Evolutionary conservation across 257 asterid species (phyloP), one percentile per base, ranked within the genome.

Genomic region (Penstemon barbatus): DNA sequence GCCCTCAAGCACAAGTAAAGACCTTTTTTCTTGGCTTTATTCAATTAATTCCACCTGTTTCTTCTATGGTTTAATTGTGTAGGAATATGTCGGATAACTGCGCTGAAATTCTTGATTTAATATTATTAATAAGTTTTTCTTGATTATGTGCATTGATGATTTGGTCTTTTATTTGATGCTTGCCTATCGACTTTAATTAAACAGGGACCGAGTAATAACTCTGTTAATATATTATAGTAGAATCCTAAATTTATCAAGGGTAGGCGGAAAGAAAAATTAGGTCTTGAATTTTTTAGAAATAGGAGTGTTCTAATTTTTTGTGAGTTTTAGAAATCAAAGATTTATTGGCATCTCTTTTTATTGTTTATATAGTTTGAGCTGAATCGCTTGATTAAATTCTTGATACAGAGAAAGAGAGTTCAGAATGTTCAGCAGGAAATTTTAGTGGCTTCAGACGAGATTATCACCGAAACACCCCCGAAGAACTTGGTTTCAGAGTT

Each of bases 331-430:
- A 37, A 61, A 6, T 10, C 50, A 63, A 55, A 61, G 50, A 18
- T 48, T 40, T 39, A 43, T 43, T 4, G 15, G 42, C 1, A 10
- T 8, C 57, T 53, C 45, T 44, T 63, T 25, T 13, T 25, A 15
- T n/a, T n/a, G 3, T 61, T 48, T 43, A 15, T 0, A 18, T 54
- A 19, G 61, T 11, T 61, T 57, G 46, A 68, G 71, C 69, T 80
- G 61, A 78, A 74, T 38, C 18, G 5, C 46, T 70, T 63, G 55
- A 55, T 45, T 58, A 25, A 13, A 25, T 72, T 74, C 60, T 52
- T 79, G 76, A 61, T 65, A 56, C 86, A 92, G 98, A 86, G 81
- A 74, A 77, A 76, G 68, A 71, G 78, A 75, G 79, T 78, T 72
- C 83, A 71, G 61, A 74, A 77, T 68, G 71, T 75, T 76, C 81